Evolutionary conservation across 805 yeast species (phyloP), one percentile per base, ranked within the genome.

Genomic region (Saccharomyces eubayanus): DNA sequence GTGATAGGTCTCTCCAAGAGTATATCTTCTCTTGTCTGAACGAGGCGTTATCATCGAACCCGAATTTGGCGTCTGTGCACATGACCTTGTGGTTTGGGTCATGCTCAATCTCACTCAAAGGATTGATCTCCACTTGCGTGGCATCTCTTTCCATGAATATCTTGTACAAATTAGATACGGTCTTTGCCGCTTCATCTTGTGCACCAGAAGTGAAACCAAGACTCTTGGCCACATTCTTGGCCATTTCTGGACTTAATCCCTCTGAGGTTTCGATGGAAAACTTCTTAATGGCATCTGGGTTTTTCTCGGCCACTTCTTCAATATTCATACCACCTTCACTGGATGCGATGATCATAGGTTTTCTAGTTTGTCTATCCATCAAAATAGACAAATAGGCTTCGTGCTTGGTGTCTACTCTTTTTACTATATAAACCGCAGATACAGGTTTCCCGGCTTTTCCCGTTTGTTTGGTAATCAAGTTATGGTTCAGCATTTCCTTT

Each of bases 251-350:
- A 62, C 92, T 83, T 68, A 94, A 87, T 69, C 97, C 97, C 2
- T 16, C 41, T 55, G 84, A 79, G 64, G 89, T 79, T 63, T 86
- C 84, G 56, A 94, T 83, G 60, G 86, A 79, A 80, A 84, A 89
- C 61, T 92, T 84, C 76, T 89, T 85, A 77, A 94, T 94, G 62
- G 96, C 96, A 54, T 81, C 82, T 52, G 99, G 99, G 73, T 82
- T 85, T 64, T 80, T 83, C 62, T 84, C 85, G 57, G 99, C 99
- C 63, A 94, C 98, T 72, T 96, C 96, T 80, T 94, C 99, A 68
- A 94, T 94, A 77, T 94, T 97, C 96, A 94, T 91, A 79, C 99
- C 99, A 78, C 99, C 99, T 77, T 94, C 94, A 59, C 95, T 78
- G 31, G 97, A 90, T 50, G 97, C 97, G 60, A 94, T 96, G 68